phyloP scores from a whole-genome alignment of 2,329 filamentous ascomycete species.

The Aureobasidium sp. region DNA sequence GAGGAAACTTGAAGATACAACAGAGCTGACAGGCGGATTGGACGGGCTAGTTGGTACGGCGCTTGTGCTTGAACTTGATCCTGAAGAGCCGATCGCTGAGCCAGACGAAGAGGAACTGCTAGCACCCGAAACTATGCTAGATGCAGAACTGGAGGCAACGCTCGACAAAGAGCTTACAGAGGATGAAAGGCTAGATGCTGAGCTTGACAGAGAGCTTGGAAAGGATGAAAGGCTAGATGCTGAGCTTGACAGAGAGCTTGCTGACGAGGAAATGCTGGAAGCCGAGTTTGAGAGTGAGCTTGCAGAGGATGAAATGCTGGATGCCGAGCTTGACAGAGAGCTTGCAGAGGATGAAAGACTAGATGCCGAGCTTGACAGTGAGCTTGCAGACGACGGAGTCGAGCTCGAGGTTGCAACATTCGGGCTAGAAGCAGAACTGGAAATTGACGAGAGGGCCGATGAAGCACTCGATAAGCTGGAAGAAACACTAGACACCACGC shows the following conservation, averaged over 20 bases:
- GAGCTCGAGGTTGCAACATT: too few relatives aligned
- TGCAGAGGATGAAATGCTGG: neutral
- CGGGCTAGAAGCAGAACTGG: neutral
- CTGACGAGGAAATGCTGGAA: neutral
- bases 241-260: neutral
- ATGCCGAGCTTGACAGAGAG: neutral
- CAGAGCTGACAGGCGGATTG: too few relatives aligned
- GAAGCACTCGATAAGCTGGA: constrained; percentile 7
- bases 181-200: neutral
- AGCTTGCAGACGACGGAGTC: too few relatives aligned
- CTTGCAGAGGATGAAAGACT: neutral
- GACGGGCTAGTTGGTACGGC: too few relatives aligned
- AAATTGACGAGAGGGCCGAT: neutral
- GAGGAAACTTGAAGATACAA: neutral
- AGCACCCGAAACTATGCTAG: neutral
- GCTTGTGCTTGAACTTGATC: neutral
- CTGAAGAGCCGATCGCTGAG: neutral
- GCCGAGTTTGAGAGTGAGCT: neutral
- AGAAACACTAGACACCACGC: neutral
- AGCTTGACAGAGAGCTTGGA: neutral
- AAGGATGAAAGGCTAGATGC: neutral
- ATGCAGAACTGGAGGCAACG: neutral
- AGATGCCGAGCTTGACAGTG: neutral
- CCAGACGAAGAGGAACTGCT: neutral
- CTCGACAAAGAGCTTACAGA: constrained; percentile 1